Percentiles rank a stretch among this genome's conserved stretches.
These are phyloP conservation scores for Thinopyrum elongatum DNA, from an alignment of 176 grass and related monocot species.

Conservation along the genomic window DNA sequence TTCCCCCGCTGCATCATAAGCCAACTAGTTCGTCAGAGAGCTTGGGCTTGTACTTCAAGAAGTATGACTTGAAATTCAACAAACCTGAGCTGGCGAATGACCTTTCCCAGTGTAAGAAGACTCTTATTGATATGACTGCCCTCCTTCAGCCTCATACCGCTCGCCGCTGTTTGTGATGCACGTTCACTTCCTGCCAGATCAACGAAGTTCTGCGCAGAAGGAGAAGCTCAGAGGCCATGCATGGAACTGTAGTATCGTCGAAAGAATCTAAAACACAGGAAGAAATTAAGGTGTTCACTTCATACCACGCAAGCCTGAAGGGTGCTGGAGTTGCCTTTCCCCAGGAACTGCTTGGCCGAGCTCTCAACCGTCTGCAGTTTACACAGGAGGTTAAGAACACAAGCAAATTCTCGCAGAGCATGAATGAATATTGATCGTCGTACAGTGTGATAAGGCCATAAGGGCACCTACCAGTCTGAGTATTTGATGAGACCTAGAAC, in stretches of 20 bases:
- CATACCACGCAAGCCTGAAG: constrained; percentile 79
- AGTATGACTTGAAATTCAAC: neutral
- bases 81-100: constrained; percentile 95
- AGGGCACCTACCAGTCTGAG: constrained; percentile 67
- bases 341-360: constrained; percentile 46
- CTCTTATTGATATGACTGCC: constrained; percentile 95
- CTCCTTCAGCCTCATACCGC: constrained; percentile 79
- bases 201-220: constrained; percentile 72
- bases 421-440: neutral
- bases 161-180: constrained; percentile 68
- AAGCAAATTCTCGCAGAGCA: neutral
- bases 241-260: neutral
- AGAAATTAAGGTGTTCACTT: constrained; percentile 3
- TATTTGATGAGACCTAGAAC: constrained; percentile 95
- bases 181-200: constrained; percentile 96
- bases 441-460: neutral
- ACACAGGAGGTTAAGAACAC: constrained; percentile 21
- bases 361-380: constrained; percentile 69
- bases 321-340: constrained; percentile 60
- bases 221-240: neutral
- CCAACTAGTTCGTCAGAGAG: neutral
- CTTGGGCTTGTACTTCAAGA: neutral
- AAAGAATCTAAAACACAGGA: neutral
- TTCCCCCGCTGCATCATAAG: constrained; percentile 60
- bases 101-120: constrained; percentile 84